Conservation (phyloP, 345 rosid species). For the Hypericum perforatum region DNA sequence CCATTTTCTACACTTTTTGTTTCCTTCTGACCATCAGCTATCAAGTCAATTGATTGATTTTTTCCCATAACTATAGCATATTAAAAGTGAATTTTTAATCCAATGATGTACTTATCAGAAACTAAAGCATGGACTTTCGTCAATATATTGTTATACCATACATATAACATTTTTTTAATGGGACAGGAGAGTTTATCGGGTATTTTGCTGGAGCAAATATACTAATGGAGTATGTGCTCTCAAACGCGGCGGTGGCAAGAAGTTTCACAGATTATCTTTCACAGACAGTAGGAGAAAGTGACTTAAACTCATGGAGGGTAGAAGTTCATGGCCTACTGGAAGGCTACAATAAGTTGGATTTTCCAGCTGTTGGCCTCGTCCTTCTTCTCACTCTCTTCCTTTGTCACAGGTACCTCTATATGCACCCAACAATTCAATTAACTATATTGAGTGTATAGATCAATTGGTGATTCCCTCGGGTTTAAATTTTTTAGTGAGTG, state of each 20-base stretch:
- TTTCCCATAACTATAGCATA: no score
- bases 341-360: constrained; percentile 75
- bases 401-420: constrained; percentile 90
- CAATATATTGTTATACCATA: no score
- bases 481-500: no score
- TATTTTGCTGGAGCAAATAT: constrained; percentile 88
- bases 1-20: constrained; percentile 6
- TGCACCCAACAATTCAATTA: constrained; percentile 3
- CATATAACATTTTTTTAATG: no score
- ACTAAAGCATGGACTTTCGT: no score
- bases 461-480: no score
- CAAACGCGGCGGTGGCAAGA: constrained; percentile 91
- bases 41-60: no score
- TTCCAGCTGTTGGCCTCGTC: constrained; percentile 68
- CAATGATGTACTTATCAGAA: no score
- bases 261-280: constrained; percentile 73
- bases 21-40: background rate
- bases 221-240: constrained; percentile 82
- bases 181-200: constrained; percentile 72
- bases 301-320: constrained; percentile 60
- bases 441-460: no score
- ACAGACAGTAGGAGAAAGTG: constrained; percentile 46
- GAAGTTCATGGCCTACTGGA: constrained; percentile 43
- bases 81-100: no score
- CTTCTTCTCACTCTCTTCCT: constrained; percentile 80